These are phyloP conservation scores for Gastrodia elata DNA, from an alignment of 106 monocot genomes.

Conservation along the genomic window DNA sequence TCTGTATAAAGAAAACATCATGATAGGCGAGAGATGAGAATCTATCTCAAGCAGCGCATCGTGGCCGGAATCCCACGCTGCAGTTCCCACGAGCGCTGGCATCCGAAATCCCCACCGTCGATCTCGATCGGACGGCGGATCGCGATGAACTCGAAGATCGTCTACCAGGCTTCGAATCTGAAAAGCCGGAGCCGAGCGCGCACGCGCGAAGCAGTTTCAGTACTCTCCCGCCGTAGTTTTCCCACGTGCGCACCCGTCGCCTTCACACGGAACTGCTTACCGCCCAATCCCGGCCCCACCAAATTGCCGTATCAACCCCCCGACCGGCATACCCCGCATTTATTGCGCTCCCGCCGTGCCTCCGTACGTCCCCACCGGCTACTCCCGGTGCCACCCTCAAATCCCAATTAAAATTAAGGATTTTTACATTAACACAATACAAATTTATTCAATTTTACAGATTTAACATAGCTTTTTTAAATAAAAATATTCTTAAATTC, in stretches of 20 bases:
- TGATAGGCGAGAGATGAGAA: too few relatives aligned
- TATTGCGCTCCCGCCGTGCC: background rate
- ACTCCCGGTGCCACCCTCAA: constrained; percentile 17
- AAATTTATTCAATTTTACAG: too few relatives aligned
- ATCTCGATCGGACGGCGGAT: background rate
- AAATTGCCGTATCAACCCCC: background rate
- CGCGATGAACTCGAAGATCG: background rate
- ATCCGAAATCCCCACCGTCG: background rate
- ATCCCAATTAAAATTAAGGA: too few relatives aligned
- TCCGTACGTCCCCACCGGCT: constrained; percentile 19
- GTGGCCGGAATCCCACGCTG: background rate
- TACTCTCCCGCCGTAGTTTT: background rate
- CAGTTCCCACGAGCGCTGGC: background rate
- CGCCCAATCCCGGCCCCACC: background rate
- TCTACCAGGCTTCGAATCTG: background rate
- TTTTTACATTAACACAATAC: too few relatives aligned
- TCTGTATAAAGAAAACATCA: too few relatives aligned
- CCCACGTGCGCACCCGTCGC: background rate
- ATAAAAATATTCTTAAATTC: too few relatives aligned
- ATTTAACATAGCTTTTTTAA: too few relatives aligned
- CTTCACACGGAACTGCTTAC: constrained; percentile 4
- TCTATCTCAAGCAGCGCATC: too few relatives aligned
- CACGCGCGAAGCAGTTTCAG: background rate
- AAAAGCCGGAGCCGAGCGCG: background rate
- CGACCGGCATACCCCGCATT: background rate